A percentile compares a stretch with the other conserved stretches of the same genome.
phyloP scores from a whole-genome alignment of 2,329 filamentous ascomycete species.

The Venturia aucupariae region DNA sequence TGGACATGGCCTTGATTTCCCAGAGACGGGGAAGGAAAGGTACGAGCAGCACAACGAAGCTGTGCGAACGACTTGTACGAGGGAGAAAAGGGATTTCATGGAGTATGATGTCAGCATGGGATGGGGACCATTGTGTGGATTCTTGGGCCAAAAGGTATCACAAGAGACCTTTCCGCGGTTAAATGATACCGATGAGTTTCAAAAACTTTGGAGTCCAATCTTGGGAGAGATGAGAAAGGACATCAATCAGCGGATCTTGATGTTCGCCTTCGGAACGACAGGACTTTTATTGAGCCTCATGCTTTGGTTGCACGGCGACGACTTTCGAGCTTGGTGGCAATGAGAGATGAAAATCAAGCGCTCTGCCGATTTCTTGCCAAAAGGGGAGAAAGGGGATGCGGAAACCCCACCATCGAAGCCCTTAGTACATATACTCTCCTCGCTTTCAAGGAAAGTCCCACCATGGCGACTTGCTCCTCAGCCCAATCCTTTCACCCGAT shows the following conservation, averaged over 20 bases:
- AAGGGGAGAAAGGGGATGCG: no score
- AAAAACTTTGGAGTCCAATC: slow-evolving; percentile 4
- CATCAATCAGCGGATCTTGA: neutral
- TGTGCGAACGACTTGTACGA: slow-evolving; percentile 7
- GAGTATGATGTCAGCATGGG: slow-evolving; percentile 16
- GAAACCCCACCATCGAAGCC: no score
- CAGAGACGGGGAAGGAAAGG: slow-evolving; percentile 13
- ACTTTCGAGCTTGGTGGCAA: neutral
- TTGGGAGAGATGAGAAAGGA: slow-evolving; percentile 10
- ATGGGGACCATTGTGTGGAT: slow-evolving; percentile 18
- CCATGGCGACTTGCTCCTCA: no score
- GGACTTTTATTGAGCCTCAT: neutral
- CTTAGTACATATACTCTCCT: no score
- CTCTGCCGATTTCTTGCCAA: neutral
- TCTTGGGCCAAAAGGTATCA: slow-evolving; percentile 16
- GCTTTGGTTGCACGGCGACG: neutral
- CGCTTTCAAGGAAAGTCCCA: no score
- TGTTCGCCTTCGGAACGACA: neutral
- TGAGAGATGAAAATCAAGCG: neutral
- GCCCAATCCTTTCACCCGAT: no score
- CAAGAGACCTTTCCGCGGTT: slow-evolving; percentile 16
- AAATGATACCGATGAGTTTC: slow-evolving; percentile 15
- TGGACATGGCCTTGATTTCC: slow-evolving; percentile 9
- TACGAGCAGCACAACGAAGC: slow-evolving; percentile 16
- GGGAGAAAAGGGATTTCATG: slow-evolving; percentile 11